phyloP scores from a whole-genome alignment of 805 yeast species.

The Candida mattraensis region DNA sequence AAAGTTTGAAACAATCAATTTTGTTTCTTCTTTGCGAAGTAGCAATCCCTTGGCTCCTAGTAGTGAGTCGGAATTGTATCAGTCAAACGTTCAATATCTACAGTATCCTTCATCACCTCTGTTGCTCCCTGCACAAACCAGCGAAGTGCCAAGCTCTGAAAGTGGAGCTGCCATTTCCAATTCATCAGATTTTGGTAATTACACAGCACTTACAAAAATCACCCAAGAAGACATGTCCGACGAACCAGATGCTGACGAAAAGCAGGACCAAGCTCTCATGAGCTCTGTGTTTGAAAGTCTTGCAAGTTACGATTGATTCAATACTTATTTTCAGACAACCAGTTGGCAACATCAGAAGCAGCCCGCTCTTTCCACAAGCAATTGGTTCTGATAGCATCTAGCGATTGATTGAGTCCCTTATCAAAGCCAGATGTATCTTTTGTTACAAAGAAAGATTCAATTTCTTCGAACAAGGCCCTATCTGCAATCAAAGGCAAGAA shows the following conservation, averaged over 20 bases:
- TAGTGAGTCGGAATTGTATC: too few species aligned
- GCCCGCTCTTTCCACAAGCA: constrained; percentile 53
- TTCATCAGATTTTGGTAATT: too few species aligned
- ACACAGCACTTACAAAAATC: too few species aligned
- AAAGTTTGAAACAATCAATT: constrained; percentile 12
- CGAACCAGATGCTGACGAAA: too few species aligned
- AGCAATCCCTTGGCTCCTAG: too few species aligned
- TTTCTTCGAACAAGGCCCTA: constrained; percentile 36
- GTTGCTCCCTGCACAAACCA: background rate
- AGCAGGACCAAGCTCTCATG: too few species aligned
- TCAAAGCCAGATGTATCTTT: constrained; percentile 57
- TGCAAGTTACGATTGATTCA: constrained; percentile 7
- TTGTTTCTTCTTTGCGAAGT: constrained; percentile 11
- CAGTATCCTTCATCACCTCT: constrained; percentile 4
- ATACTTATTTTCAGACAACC: constrained; percentile 37
- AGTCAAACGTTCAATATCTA: constrained; percentile 10
- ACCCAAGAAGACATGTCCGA: too few species aligned
- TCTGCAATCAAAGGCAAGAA: constrained; percentile 37
- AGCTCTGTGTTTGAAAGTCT: constrained; percentile 14
- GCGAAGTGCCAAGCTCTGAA: background rate
- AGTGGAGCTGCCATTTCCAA: too few species aligned
- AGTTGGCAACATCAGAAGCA: constrained; percentile 38
- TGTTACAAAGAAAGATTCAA: constrained; percentile 42
- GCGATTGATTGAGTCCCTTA: constrained; percentile 52
- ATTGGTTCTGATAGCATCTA: constrained; percentile 53